Conservation (phyloP, 805 yeast genomes). For the Lipomyces anomalus region DNA sequence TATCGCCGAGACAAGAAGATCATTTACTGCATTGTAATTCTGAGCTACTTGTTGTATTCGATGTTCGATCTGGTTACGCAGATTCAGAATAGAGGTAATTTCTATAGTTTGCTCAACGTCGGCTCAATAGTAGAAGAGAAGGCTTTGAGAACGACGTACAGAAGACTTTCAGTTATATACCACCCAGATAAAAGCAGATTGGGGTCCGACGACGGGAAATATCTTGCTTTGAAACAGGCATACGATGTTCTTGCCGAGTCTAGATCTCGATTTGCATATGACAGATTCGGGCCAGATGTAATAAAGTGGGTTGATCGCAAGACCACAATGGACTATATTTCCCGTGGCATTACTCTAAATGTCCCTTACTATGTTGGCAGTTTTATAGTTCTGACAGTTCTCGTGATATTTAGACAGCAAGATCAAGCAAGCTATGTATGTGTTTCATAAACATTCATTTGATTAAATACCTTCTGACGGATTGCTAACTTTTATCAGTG, state of each 20-base stretch:
- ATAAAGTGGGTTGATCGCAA: constrained; percentile 39
- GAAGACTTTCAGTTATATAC: constrained; percentile 24
- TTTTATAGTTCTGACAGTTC: constrained; percentile 11
- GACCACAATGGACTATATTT: constrained; percentile 7
- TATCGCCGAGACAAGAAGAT: constrained; percentile 13
- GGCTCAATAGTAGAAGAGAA: constrained; percentile 18
- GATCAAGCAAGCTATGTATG: constrained; percentile 18
- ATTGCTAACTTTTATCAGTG: constrained; percentile 13
- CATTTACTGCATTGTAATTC: constrained; percentile 21
- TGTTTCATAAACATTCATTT: not conserved
- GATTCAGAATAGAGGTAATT: constrained; percentile 18
- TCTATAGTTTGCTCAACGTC: constrained; percentile 26
- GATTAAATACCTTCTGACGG: not conserved
- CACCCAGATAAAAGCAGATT: constrained; percentile 38
- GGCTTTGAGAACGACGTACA: constrained; percentile 23
- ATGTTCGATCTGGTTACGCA: constrained; percentile 21
- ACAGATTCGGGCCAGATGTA: constrained; percentile 80
- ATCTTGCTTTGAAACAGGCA: constrained; percentile 61
- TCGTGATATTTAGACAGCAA: constrained; percentile 22
- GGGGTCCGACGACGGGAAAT: constrained; percentile 19
- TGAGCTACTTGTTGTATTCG: constrained; percentile 23
- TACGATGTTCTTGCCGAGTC: constrained; percentile 70
- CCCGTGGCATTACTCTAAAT: constrained; percentile 7
- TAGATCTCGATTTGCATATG: constrained; percentile 73
- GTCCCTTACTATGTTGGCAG: constrained; percentile 19